Evolutionary conservation across 108 stramenopile species (phyloP).

Genomic region (Fistulifera solaris): DNA sequence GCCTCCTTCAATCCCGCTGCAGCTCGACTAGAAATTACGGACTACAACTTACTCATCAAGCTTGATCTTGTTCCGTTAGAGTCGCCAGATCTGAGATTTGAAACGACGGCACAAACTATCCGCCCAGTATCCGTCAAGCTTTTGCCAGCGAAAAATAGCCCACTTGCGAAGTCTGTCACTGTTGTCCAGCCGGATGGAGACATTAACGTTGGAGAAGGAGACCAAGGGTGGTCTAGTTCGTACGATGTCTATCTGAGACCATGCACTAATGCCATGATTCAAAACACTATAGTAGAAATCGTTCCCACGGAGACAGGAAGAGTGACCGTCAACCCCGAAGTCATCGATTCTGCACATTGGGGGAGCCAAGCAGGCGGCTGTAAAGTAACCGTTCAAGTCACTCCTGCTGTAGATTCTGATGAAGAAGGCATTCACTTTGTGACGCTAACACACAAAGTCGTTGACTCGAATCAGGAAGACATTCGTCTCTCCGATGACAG

Average conservation of each 20-base stretch:
- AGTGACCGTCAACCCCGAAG: not conserved
- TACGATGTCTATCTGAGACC: slow-evolving; percentile 30
- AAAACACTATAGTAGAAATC: slow-evolving; percentile 11
- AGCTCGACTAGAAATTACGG: slow-evolving; percentile 15
- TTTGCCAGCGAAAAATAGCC: slow-evolving; percentile 7
- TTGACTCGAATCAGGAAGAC: not conserved
- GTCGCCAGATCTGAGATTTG: slow-evolving; percentile 18
- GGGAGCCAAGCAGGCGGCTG: slow-evolving; percentile 6
- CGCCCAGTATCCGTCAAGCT: slow-evolving; percentile 17
- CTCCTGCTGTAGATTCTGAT: slow-evolving; percentile 5
- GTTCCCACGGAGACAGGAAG: slow-evolving; percentile 6
- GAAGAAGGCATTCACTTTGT: slow-evolving; percentile 25
- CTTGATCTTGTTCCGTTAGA: slow-evolving; percentile 10
- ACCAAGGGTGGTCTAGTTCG: slow-evolving; percentile 10
- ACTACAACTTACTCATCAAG: slow-evolving; percentile 12
- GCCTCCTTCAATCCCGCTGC: slow-evolving; percentile 20
- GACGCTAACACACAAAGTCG: slow-evolving; percentile 13
- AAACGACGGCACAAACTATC: slow-evolving; percentile 11
- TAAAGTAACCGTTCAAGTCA: slow-evolving; percentile 16
- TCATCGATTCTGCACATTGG: not conserved
- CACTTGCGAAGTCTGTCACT: slow-evolving; percentile 23
- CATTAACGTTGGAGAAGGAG: slow-evolving; percentile 24
- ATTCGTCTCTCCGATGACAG: slow-evolving; percentile 15
- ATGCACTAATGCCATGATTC: slow-evolving; percentile 7
- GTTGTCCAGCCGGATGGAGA: slow-evolving; percentile 9